Conservation (phyloP, 805 yeast genomes). For the Candida coquimbonensis region DNA sequence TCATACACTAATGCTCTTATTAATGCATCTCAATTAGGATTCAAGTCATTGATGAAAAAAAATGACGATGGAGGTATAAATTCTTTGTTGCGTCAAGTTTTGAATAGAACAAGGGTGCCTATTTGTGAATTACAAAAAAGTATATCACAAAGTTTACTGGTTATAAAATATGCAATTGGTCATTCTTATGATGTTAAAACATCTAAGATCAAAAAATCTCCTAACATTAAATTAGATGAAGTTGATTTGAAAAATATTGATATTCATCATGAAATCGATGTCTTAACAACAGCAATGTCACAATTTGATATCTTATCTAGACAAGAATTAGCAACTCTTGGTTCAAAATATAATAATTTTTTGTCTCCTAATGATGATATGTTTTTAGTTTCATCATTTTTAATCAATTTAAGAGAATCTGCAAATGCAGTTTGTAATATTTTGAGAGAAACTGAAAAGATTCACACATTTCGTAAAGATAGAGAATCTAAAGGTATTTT, state of each 20-base stretch:
- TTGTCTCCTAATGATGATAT: slow-evolving; percentile 42
- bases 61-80: slow-evolving; percentile 20
- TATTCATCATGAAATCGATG: slow-evolving; percentile 21
- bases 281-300: slow-evolving; percentile 26
- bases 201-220: background rate
- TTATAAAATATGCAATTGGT: slow-evolving; percentile 28
- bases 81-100: slow-evolving; percentile 26
- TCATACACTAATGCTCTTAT: slow-evolving; percentile 34
- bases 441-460: slow-evolving; percentile 24
- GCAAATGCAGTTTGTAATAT: slow-evolving; percentile 27
- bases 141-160: slow-evolving; percentile 27
- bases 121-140: slow-evolving; percentile 28
- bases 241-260: slow-evolving; percentile 16
- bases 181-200: slow-evolving; percentile 34
- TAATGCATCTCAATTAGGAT: slow-evolving; percentile 42
- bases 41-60: slow-evolving; percentile 15
- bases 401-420: slow-evolving; percentile 39
- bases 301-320: slow-evolving; percentile 29
- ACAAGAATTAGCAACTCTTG: slow-evolving; percentile 26
- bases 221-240: slow-evolving; percentile 13
- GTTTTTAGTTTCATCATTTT: slow-evolving; percentile 41
- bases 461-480: slow-evolving; percentile 24
- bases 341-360: slow-evolving; percentile 22
- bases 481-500: slow-evolving; percentile 28
- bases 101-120: slow-evolving; percentile 26